Conservation (phyloP, 2,329 filamentous ascomycete genomes). For the Ceratocystiopsis sp. region DNA sequence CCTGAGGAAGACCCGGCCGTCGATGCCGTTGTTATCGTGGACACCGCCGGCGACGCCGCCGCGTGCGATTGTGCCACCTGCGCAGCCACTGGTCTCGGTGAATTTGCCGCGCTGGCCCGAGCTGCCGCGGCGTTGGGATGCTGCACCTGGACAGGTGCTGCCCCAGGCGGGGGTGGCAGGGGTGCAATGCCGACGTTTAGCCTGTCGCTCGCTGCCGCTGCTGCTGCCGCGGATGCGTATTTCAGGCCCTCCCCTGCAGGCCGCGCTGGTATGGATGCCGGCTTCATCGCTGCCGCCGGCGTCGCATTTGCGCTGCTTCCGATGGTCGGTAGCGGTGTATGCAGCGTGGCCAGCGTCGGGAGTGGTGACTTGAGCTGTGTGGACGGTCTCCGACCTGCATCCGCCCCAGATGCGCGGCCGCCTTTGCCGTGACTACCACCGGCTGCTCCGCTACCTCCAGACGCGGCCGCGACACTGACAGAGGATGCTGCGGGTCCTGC, state of each 20-base stretch:
- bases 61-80: slow-evolving; percentile 24
- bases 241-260: slow-evolving; percentile 82
- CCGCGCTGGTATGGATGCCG: slow-evolving; percentile 69
- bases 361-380: slow-evolving; percentile 85
- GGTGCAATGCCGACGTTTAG: slow-evolving; percentile 88
- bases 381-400: slow-evolving; percentile 53
- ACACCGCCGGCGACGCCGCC: slow-evolving; percentile 15
- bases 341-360: slow-evolving; percentile 79
- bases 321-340: slow-evolving; percentile 49
- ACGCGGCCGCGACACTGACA: slow-evolving; percentile 21
- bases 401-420: slow-evolving; percentile 37
- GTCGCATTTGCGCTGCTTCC: slow-evolving; percentile 29
- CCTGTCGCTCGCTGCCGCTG: slow-evolving; percentile 72
- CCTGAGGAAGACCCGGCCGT: slow-evolving; percentile 12
- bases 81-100: slow-evolving; percentile 28
- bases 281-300: slow-evolving; percentile 56
- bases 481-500: background rate
- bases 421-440: slow-evolving; percentile 26
- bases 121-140: slow-evolving; percentile 34
- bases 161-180: slow-evolving; percentile 72
- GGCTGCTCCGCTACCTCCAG: slow-evolving; percentile 25
- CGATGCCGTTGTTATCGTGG: slow-evolving; percentile 5
- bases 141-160: slow-evolving; percentile 16
- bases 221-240: slow-evolving; percentile 90
- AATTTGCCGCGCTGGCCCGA: slow-evolving; percentile 37